A percentile compares a stretch with the other conserved stretches of the same genome.
phyloP scores from a whole-genome alignment of 495 filamentous ascomycete genomes.

The Pseudotulostoma volvatum region DNA sequence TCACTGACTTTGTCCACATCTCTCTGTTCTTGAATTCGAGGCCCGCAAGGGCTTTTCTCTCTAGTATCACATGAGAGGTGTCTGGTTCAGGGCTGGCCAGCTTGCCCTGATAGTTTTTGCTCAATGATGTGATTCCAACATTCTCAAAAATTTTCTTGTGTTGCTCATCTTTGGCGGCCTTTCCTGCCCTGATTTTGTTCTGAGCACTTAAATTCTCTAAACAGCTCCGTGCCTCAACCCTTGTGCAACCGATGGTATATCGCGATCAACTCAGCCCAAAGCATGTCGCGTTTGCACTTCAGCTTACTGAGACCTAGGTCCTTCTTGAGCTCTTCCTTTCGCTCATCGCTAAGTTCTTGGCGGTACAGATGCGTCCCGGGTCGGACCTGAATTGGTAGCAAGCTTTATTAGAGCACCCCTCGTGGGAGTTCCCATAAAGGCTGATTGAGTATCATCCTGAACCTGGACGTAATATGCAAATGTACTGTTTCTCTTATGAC shows the following conservation, averaged over 20 bases:
- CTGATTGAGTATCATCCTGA: neutral
- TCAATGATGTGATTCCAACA: constrained; percentile 11
- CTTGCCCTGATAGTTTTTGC: constrained; percentile 5
- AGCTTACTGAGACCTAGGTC: too few species aligned
- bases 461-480: constrained; percentile 1
- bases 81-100: constrained; percentile 5
- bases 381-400: constrained; percentile 1
- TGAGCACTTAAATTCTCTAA: constrained; percentile 2
- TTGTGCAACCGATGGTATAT: neutral
- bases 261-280: neutral
- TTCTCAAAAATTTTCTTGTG: constrained; percentile 8
- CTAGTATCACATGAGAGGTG: constrained; percentile 5
- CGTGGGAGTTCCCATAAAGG: neutral
- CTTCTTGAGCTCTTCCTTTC: too few species aligned
- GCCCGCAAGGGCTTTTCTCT: constrained; percentile 9
- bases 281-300: neutral
- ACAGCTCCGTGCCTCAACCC: constrained; percentile 3
- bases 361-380: neutral
- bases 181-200: constrained; percentile 2
- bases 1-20: constrained; percentile 8
- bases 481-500: neutral
- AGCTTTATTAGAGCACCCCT: constrained; percentile 1
- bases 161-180: constrained; percentile 1
- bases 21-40: constrained; percentile 14
- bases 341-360: too few species aligned